These are phyloP conservation scores for Melanomma pulvis-pyrius DNA, from an alignment of 495 filamentous ascomycete species.

Conservation along the genomic window DNA sequence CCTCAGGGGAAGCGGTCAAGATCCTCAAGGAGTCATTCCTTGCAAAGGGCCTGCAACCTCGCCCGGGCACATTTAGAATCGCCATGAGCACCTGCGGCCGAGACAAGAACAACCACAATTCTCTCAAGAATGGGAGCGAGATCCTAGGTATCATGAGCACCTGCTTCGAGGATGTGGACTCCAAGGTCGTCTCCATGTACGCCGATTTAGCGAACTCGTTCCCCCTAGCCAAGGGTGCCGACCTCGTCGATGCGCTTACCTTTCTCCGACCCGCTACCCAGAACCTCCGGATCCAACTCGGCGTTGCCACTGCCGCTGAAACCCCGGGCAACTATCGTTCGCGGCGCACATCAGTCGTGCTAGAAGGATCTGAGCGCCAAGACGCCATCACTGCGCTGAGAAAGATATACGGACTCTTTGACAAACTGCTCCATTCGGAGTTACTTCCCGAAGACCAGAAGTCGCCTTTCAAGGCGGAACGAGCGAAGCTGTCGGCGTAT, in stretches of 20 bases:
- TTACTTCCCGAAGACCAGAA: conserved; percentile 21
- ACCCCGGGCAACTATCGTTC: background rate
- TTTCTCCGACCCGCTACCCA: conserved; percentile 10
- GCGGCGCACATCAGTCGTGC: background rate
- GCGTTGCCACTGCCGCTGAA: conserved; percentile 4
- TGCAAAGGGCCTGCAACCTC: conserved; percentile 44
- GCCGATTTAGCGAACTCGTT: conserved; percentile 16
- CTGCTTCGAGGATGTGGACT: conserved; percentile 25
- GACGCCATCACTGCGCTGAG: conserved; percentile 28
- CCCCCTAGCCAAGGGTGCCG: conserved; percentile 16
- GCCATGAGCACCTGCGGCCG: conserved; percentile 69
- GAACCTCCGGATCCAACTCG: conserved; percentile 26
- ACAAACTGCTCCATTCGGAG: conserved; percentile 19
- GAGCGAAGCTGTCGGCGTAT: conserved; percentile 21
- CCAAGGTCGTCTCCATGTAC: conserved; percentile 24
- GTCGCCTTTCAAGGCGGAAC: conserved; percentile 4
- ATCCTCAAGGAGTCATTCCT: conserved; percentile 55
- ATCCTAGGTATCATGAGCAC: conserved; percentile 39
- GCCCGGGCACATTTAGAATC: conserved; percentile 64
- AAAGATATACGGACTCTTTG: conserved; percentile 24
- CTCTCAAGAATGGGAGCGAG: conserved; percentile 40
- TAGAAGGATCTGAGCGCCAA: conserved; percentile 4
- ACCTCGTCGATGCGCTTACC: conserved; percentile 22
- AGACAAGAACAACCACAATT: conserved; percentile 69
- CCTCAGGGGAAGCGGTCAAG: conserved; percentile 57